Percentiles rank a stretch among this genome's conserved stretches.
phyloP scores from a whole-genome alignment of 2,329 filamentous ascomycete genomes.

The Thelonectria olida region DNA sequence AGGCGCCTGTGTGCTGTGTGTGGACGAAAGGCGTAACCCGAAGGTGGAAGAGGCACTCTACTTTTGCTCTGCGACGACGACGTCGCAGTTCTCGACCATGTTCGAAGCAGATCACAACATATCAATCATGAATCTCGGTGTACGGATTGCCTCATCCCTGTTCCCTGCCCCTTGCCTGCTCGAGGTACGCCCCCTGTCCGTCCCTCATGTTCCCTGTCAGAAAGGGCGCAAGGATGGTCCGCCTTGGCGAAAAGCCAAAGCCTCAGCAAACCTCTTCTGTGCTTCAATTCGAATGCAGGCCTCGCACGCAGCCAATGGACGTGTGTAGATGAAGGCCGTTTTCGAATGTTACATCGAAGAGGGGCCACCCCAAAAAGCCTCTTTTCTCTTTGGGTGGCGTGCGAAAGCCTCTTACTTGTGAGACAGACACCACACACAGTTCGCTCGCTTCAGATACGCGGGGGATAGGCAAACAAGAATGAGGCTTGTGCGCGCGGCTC shows the following conservation, averaged over 20 bases:
- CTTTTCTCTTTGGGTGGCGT: conserved; percentile 22
- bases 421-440: conserved; percentile 13
- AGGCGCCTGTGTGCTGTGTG: neutral
- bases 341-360: conserved; percentile 29
- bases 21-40: neutral
- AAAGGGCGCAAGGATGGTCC: conserved; percentile 14
- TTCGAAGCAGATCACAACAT: conserved; percentile 14
- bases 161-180: conserved; percentile 5
- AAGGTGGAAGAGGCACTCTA: neutral
- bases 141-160: conserved; percentile 25
- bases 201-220: conserved; percentile 20
- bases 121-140: conserved; percentile 33
- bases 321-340: conserved; percentile 21
- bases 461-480: conserved; percentile 19
- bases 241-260: conserved; percentile 28
- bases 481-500: conserved; percentile 26
- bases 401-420: conserved; percentile 20
- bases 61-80: neutral
- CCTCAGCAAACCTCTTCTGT: conserved; percentile 9
- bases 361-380: conserved; percentile 6
- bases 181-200: conserved; percentile 5
- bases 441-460: conserved; percentile 25
- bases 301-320: conserved; percentile 24
- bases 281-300: conserved; percentile 2
- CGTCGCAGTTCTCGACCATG: neutral